phyloP scores from a whole-genome alignment of 1,284 basidiomycete genomes.

The Ganoderma boninense region DNA sequence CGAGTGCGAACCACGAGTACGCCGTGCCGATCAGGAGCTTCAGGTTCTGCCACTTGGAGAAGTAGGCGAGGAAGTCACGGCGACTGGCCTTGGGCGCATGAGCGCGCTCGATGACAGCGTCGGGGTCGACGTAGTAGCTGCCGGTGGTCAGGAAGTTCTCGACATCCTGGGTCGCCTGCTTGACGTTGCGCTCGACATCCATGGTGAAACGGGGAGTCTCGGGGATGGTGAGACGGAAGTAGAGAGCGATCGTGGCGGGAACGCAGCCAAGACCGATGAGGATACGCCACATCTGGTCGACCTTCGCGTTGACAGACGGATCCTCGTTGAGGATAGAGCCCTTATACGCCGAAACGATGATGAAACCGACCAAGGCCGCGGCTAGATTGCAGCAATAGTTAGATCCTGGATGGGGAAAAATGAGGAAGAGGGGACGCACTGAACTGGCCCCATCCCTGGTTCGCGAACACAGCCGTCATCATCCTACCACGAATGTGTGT shows the following conservation, averaged over 20 bases:
- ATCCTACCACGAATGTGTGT: slow-evolving; percentile 62
- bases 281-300: slow-evolving; percentile 74
- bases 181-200: slow-evolving; percentile 87
- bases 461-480: slow-evolving; percentile 64
- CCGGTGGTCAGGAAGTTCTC: slow-evolving; percentile 67
- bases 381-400: slow-evolving; percentile 33
- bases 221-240: slow-evolving; percentile 82
- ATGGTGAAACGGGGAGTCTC: slow-evolving; percentile 89
- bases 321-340: slow-evolving; percentile 50
- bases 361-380: slow-evolving; percentile 63
- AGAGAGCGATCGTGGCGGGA: slow-evolving; percentile 72
- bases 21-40: slow-evolving; percentile 63
- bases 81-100: slow-evolving; percentile 71
- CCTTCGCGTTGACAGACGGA: slow-evolving; percentile 49
- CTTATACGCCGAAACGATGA: slow-evolving; percentile 67
- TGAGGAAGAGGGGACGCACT: slow-evolving; percentile 41
- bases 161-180: slow-evolving; percentile 76
- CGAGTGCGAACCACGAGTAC: slow-evolving; percentile 73
- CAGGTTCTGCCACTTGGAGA: slow-evolving; percentile 67
- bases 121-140: slow-evolving; percentile 60
- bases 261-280: slow-evolving; percentile 77
- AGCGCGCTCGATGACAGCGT: slow-evolving; percentile 64
- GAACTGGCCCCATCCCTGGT: slow-evolving; percentile 65
- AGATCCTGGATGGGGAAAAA: slow-evolving; percentile 7
- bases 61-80: slow-evolving; percentile 69